Evolutionary conservation across 2,329 filamentous ascomycete genomes (phyloP).

Genomic region (Diaporthe helianthi): DNA sequence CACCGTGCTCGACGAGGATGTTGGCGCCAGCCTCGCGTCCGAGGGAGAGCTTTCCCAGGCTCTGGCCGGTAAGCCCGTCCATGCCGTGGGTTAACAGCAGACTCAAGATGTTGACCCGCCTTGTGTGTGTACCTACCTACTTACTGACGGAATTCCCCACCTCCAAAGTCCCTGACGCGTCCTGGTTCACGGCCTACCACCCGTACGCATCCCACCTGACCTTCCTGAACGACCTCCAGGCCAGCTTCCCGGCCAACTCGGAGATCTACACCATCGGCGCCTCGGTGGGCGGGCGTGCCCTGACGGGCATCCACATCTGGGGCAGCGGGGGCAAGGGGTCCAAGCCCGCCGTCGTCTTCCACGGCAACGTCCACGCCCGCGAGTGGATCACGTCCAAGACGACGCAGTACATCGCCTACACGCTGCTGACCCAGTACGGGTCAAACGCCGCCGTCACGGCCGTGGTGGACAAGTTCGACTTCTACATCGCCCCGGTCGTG

Average conservation of each 20-base stretch:
- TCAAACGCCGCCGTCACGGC: conserved; percentile 47
- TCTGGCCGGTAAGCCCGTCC: neutral
- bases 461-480: conserved; percentile 64
- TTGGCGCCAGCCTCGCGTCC: conserved; percentile 37
- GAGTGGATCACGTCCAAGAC: conserved; percentile 61
- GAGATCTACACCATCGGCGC: conserved; percentile 55
- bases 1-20: conserved; percentile 37
- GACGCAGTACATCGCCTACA: conserved; percentile 56
- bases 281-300: conserved; percentile 55
- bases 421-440: conserved; percentile 53
- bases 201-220: conserved; percentile 56
- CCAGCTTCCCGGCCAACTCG: conserved; percentile 52
- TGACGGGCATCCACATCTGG: conserved; percentile 67
- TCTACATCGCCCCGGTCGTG: conserved; percentile 62
- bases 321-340: conserved; percentile 52
- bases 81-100: too few species aligned
- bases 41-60: conserved; percentile 34
- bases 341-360: conserved; percentile 58
- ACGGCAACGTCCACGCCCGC: conserved; percentile 60
- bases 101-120: too few species aligned
- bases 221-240: conserved; percentile 55
- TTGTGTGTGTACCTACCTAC: too few species aligned
- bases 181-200: conserved; percentile 63
- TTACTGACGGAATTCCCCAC: conserved; percentile 40
- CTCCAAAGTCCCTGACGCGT: conserved; percentile 45